Evolutionary conservation across 768 basidiomycete genomes (phyloP), one percentile per base, ranked within the genome.

Genomic region (Collybiopsis confluens): DNA sequence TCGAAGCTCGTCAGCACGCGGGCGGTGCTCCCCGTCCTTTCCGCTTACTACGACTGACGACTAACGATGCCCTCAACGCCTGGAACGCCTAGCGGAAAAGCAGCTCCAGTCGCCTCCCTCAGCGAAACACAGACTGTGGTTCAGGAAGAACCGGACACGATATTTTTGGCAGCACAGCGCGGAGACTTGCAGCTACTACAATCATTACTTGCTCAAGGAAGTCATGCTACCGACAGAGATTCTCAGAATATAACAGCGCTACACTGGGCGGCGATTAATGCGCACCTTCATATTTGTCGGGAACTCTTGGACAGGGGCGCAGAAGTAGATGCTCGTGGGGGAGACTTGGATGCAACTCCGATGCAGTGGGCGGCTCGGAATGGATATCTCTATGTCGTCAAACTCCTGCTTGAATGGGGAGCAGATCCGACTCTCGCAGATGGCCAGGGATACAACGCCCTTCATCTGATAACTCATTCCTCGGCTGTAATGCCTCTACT

Each of bases 201-300:
- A 5, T 68, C 80, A 46, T 79, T 94, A 54, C 74, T 94, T 37
- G 81, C 85, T 59, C 86, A 84, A 1, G 88, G 88, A 3, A 87
- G 87, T 18, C 76, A 70, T 5, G 88, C 85, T 18, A 85, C 85
- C 13, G 91, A 92, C 68, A 76, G 88, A 45, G 96, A 98, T 70
- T 78, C 80, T 26, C 89, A 96, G 67, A 93, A 95, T 61, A 91
- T 98, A 57, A 96, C 95, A 0, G 88, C 97, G 1, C 80, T 99
- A 1, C 97, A 99, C 65, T 99, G 97, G 97, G 95, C 97, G 7
- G 88, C 95, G 1, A 98, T 98, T 65, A 98, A 98, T 62, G 94
- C 93, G 2, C 93, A 98, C 64, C 74, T 96, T n/a, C 77, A 84
- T 1, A 86, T 89, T 23, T 97, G 93, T 69, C 81, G 88, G 30